Percentiles rank a stretch among this genome's conserved stretches.
phyloP scores from a whole-genome alignment of 1,139 yeast genomes.

The Geotrichum macrosporum region DNA sequence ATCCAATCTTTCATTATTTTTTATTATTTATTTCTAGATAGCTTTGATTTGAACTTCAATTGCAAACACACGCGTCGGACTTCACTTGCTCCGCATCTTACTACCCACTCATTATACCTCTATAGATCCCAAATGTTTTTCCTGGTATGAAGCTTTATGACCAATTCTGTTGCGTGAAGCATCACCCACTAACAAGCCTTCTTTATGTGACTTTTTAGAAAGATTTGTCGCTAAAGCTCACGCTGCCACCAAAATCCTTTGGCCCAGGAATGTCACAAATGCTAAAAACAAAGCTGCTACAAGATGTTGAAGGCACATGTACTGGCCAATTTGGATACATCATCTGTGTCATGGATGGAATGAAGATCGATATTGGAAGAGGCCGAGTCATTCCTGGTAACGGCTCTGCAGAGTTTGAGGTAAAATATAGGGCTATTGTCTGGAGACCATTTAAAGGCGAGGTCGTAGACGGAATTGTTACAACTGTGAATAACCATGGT shows the following conservation, averaged over 20 bases:
- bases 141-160: not conserved
- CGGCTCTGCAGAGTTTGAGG: constrained; percentile 96
- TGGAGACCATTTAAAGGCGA: constrained; percentile 99
- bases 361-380: constrained; percentile 91
- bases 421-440: constrained; percentile 91
- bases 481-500: constrained; percentile 93
- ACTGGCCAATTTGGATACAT: constrained; percentile 98
- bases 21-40: no score
- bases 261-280: constrained; percentile 98
- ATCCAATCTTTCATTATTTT: no score
- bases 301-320: constrained; percentile 98
- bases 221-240: constrained; percentile 84
- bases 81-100: no score
- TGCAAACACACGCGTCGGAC: no score
- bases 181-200: no score
- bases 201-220: constrained; percentile 39
- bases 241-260: constrained; percentile 93
- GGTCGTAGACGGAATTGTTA: constrained; percentile 94
- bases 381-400: constrained; percentile 86
- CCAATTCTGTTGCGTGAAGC: no score
- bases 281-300: constrained; percentile 78
- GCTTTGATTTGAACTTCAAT: no score
- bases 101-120: no score
- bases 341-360: constrained; percentile 91
- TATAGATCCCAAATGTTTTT: constrained; percentile 1